Evolutionary conservation across 2,329 filamentous ascomycete species (phyloP).

Genomic region (Cercospora sp.): DNA sequence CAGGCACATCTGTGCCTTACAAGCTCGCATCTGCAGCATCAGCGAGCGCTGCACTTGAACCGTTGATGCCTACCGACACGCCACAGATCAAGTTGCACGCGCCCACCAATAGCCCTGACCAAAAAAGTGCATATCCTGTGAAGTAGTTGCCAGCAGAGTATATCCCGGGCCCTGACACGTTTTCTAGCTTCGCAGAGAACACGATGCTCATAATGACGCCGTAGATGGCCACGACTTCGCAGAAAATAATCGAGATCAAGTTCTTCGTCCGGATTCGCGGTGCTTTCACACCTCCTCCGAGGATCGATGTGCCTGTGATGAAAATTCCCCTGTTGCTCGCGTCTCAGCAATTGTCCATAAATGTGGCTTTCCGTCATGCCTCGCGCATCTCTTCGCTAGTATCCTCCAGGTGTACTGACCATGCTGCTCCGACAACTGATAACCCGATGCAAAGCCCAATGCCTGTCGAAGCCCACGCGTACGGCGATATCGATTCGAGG

Average conservation of each 20-base stretch:
- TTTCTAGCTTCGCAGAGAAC: slow-evolving; percentile 83
- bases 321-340: slow-evolving; percentile 80
- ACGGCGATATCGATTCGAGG: slow-evolving; percentile 89
- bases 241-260: slow-evolving; percentile 99
- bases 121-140: slow-evolving; percentile 93
- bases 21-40: slow-evolving; percentile 90
- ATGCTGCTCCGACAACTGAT: slow-evolving; percentile 95
- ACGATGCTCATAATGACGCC: slow-evolving; percentile 99
- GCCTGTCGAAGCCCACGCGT: slow-evolving; percentile 86
- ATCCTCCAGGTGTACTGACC: slow-evolving; percentile 55
- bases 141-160: slow-evolving; percentile 82
- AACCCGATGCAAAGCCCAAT: slow-evolving; percentile 94
- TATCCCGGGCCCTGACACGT: slow-evolving; percentile 63
- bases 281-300: slow-evolving; percentile 93
- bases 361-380: not conserved
- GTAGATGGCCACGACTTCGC: slow-evolving; percentile 99
- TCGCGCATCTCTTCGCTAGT: slow-evolving; percentile 9
- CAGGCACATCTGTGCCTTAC: slow-evolving; percentile 55
- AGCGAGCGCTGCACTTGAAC: slow-evolving; percentile 90
- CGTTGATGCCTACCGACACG: slow-evolving; percentile 96
- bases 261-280: slow-evolving; percentile 99
- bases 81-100: slow-evolving; percentile 95
- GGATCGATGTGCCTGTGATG: slow-evolving; percentile 94
- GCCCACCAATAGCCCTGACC: slow-evolving; percentile 91
- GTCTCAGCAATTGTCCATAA: slow-evolving; percentile 24